Evolutionary conservation across 2,329 filamentous ascomycete genomes (phyloP).

Genomic region (Raffaelea ambrosiae): DNA sequence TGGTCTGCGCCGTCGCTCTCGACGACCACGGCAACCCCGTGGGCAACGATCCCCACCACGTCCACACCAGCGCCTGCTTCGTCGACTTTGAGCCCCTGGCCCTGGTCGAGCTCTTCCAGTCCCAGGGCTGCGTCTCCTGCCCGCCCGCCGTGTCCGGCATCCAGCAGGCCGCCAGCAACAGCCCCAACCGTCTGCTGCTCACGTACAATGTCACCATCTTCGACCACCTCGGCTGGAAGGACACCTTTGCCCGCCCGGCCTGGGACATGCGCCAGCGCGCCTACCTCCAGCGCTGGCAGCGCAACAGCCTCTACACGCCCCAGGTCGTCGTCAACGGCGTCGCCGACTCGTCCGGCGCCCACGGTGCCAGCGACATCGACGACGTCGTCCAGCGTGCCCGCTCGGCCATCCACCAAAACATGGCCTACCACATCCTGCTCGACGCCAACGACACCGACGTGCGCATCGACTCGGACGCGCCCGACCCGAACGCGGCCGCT

Average conservation of each 20-base stretch:
- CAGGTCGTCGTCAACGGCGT: slow-evolving; percentile 22
- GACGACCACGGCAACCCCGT: slow-evolving; percentile 13
- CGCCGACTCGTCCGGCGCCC: slow-evolving; percentile 17
- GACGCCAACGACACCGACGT: slow-evolving; percentile 18
- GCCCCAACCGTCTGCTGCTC: slow-evolving; percentile 22
- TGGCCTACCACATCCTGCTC: slow-evolving; percentile 17
- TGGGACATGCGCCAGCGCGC: slow-evolving; percentile 25
- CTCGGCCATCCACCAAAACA: background rate
- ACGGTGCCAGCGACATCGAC: slow-evolving; percentile 15
- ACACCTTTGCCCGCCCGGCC: slow-evolving; percentile 18
- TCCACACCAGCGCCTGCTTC: slow-evolving; percentile 24
- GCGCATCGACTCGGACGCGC: slow-evolving; percentile 14
- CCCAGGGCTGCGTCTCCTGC: slow-evolving; percentile 24
- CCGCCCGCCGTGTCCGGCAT: slow-evolving; percentile 23
- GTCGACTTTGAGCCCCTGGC: slow-evolving; percentile 23
- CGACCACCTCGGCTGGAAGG: slow-evolving; percentile 24
- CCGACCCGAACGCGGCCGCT: background rate
- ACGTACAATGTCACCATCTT: slow-evolving; percentile 26
- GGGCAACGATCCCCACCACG: slow-evolving; percentile 18
- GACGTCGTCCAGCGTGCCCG: slow-evolving; percentile 12
- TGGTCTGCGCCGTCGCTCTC: slow-evolving; percentile 21
- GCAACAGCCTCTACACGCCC: slow-evolving; percentile 22
- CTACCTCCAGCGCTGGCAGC: slow-evolving; percentile 23
- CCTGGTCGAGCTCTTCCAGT: slow-evolving; percentile 25
- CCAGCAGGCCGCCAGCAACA: slow-evolving; percentile 16